Conservation (phyloP, 306 rosid genomes). For the Rosa lucieae region DNA sequence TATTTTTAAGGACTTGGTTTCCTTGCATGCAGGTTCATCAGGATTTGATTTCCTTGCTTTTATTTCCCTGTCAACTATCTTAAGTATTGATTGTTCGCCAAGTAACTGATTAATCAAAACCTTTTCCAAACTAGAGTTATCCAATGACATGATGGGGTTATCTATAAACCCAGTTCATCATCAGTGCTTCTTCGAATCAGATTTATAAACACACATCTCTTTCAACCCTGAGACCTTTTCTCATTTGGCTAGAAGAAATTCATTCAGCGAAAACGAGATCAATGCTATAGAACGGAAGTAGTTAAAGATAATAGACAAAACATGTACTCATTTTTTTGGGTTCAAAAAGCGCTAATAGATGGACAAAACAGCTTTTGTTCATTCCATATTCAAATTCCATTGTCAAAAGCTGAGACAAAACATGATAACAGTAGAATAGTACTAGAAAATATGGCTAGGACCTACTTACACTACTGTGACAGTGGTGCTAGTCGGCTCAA, state of each 20-base stretch:
- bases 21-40: no score
- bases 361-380: not conserved
- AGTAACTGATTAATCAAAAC: not conserved
- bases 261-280: no score
- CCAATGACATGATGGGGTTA: no score
- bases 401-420: not conserved
- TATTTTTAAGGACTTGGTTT: no score
- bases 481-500: not conserved
- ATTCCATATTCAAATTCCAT: not conserved
- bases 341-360: not conserved
- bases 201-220: no score
- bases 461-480: not conserved
- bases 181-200: no score
- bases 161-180: no score
- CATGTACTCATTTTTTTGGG: not conserved
- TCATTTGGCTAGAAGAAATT: not conserved
- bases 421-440: not conserved
- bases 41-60: no score
- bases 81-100: no score
- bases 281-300: not conserved
- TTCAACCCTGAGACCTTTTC: not conserved
- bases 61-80: no score
- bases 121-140: no score
- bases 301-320: not conserved
- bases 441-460: not conserved